Conservation (phyloP, 345 rosid genomes). For the Eutrema heterophyllum region DNA sequence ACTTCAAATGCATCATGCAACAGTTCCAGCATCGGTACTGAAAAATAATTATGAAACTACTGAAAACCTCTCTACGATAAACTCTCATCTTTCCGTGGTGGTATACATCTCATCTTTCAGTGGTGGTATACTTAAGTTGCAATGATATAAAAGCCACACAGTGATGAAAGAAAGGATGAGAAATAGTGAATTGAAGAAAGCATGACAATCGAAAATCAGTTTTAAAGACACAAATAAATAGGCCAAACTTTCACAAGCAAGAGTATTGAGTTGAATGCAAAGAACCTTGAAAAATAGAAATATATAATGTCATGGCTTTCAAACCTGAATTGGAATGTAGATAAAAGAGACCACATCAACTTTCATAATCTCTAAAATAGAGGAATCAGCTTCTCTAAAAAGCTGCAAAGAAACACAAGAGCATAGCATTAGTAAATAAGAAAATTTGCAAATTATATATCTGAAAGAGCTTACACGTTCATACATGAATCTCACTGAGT, state of each 20-base stretch:
- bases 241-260: slow-evolving; percentile 13
- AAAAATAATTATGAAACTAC: neutral
- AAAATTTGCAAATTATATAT: slow-evolving; percentile 10
- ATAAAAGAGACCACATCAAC: slow-evolving; percentile 70
- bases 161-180: neutral
- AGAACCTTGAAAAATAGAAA: neutral
- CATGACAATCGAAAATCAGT: neutral
- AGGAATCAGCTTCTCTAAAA: slow-evolving; percentile 68
- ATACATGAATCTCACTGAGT: slow-evolving; percentile 94
- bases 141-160: neutral
- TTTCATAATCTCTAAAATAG: slow-evolving; percentile 86
- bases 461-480: slow-evolving; percentile 22
- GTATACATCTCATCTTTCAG: no score
- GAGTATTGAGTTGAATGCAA: neutral
- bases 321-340: slow-evolving; percentile 77
- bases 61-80: neutral
- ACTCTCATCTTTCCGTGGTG: neutral
- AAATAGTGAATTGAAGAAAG: neutral
- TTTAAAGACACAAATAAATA: slow-evolving; percentile 5
- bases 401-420: slow-evolving; percentile 55
- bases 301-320: slow-evolving; percentile 20
- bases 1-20: neutral
- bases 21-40: neutral
- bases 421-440: slow-evolving; percentile 17
- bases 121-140: neutral